Evolutionary conservation across 371 early-diverging fungal species (phyloP), one percentile per base, ranked within the genome.

Genomic region (Haplosporangium sp.): DNA sequence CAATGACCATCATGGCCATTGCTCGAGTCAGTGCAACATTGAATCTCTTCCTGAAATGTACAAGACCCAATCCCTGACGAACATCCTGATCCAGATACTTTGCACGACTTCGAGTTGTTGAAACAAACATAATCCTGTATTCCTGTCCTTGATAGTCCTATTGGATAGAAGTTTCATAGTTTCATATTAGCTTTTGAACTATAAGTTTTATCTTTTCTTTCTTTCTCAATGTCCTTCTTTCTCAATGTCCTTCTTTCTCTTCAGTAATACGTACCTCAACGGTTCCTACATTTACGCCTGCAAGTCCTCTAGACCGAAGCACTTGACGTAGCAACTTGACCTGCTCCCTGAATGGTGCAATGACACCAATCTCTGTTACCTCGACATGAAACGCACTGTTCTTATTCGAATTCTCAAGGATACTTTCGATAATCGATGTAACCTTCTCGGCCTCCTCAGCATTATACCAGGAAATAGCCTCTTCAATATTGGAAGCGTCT

Each of bases 21-120:
- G 89, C 88, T 0, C 89, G 77, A 9, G 89, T 89, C 56, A 89
- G 38, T 0, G 88, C 86, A 11, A 89, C 89, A 60, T 89, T 89
- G 67, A 89, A 84, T 57, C 88, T 64, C 77, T 84, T 83, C 45
- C 86, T 75, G 61, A 72, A 72, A 19, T 79, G 71, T 8, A 87
- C 77, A 10, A 89, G 53, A 4, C 89, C 89, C 8, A 87, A 52
- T 9, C 84, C 82, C 39, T 65, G 65, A 9, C 67, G 69, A 9
- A 83, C 59, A 79, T 89, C 89, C 39, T 84, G 69, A 37, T 76
- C 65, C 35, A 87, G 55, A 67, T 76, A 79, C 52, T 73, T 67
- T 4, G 57, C 58, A 9, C 82, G 75, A 40, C 83, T 77, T n/a
- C 89, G 74, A 4, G 87, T 87, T 4, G 83, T 84, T 1, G 85